phyloP scores from a whole-genome alignment of 108 stramenopile genomes.

The Pseudonitzschia multistriata region DNA sequence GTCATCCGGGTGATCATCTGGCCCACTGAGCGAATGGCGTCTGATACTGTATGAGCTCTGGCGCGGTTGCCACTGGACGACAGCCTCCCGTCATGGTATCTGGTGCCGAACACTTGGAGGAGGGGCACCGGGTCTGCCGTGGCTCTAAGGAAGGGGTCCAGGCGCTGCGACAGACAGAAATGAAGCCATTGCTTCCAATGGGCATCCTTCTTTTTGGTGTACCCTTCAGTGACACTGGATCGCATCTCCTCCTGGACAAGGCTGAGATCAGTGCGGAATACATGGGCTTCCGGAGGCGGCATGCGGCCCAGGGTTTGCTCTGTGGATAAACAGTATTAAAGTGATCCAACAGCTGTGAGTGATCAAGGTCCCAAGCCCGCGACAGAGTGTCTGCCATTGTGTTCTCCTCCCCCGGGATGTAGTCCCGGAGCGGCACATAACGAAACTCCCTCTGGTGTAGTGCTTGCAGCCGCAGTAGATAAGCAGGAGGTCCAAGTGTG shows the following conservation, averaged over 20 bases:
- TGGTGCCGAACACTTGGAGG: slow-evolving; percentile 39
- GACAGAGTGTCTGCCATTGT: slow-evolving; percentile 14
- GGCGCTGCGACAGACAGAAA: neutral
- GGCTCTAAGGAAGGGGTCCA: slow-evolving; percentile 25
- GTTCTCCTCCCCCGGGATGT: slow-evolving; percentile 27
- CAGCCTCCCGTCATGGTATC: slow-evolving; percentile 12
- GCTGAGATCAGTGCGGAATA: slow-evolving; percentile 26
- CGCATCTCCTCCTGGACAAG: slow-evolving; percentile 12
- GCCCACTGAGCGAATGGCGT: slow-evolving; percentile 2
- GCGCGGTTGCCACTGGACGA: neutral
- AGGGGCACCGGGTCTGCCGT: slow-evolving; percentile 25
- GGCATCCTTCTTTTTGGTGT: neutral
- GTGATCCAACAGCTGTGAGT: neutral
- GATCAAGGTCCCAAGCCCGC: neutral
- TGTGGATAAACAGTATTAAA: slow-evolving; percentile 20
- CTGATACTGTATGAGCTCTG: neutral
- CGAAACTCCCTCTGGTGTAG: slow-evolving; percentile 36
- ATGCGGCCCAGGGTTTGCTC: slow-evolving; percentile 18
- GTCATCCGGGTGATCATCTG: neutral
- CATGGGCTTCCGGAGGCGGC: neutral
- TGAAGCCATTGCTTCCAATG: slow-evolving; percentile 20
- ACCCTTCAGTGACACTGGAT: slow-evolving; percentile 9
- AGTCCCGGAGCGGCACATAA: slow-evolving; percentile 22
- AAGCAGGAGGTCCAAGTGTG: slow-evolving; percentile 27
- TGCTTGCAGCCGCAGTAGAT: slow-evolving; percentile 37